These are phyloP conservation scores for Leccinum olivaceopallidum DNA, from an alignment of 768 basidiomycete species.

Conservation along the genomic window DNA sequence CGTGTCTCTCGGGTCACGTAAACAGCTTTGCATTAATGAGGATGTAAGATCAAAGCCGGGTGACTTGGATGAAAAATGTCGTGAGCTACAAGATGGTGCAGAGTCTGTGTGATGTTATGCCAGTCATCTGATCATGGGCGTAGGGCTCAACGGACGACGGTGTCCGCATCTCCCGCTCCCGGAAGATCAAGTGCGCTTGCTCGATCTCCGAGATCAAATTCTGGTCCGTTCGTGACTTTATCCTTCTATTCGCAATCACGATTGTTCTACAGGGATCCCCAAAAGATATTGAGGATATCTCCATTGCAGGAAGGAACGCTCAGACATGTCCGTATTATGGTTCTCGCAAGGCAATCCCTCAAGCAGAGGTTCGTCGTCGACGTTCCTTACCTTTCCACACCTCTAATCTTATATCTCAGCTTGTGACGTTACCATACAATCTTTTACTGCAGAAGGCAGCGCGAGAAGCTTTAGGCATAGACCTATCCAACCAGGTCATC, in stretches of 20 bases:
- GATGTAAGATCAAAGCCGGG: constrained; percentile 57
- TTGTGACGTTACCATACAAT: constrained; percentile 94
- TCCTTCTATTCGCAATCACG: background rate
- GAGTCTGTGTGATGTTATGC: background rate
- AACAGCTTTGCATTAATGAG: constrained; percentile 92
- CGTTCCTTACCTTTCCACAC: background rate
- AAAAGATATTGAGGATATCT: constrained; percentile 94
- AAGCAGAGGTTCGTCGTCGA: constrained; percentile 69
- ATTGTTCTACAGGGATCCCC: constrained; percentile 63
- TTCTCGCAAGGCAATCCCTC: constrained; percentile 81
- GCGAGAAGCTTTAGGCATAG: constrained; percentile 84
- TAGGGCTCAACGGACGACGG: constrained; percentile 64
- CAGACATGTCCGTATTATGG: constrained; percentile 93
- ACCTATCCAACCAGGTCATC: constrained; percentile 80
- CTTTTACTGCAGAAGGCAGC: constrained; percentile 81
- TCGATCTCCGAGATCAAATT: constrained; percentile 86
- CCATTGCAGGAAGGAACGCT: constrained; percentile 62
- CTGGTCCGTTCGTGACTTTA: constrained; percentile 45
- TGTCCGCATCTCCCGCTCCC: constrained; percentile 76
- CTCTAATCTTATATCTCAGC: constrained; percentile 40
- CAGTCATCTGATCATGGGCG: constrained; percentile 3
- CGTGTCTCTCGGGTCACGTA: constrained; percentile 88
- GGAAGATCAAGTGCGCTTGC: constrained; percentile 68
- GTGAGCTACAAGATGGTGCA: constrained; percentile 73
- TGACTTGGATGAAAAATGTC: constrained; percentile 87